Evolutionary conservation across 2,329 filamentous ascomycete species (phyloP), one percentile per base, ranked within the genome.

Genomic region (Trichoderma arundinaceum): DNA sequence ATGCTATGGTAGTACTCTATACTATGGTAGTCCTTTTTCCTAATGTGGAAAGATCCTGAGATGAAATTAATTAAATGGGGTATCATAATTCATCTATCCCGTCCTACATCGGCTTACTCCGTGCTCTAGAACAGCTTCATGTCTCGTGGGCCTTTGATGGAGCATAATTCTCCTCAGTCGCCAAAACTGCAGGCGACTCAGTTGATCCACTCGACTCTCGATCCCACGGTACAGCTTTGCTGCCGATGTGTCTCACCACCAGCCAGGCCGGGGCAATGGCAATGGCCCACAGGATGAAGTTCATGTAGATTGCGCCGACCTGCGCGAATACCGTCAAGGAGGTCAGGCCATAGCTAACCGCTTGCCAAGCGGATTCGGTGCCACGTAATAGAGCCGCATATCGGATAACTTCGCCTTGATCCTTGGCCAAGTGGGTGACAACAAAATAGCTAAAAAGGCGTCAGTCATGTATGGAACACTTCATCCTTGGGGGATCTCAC

Each of bases 281-380:
- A 0, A 90, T 69, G 0, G 79, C 89, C 88, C 89, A 92, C 0
- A 92, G 78, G 0, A 78, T 84, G 72, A 92, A 91, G 71, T 92
- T 92, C 71, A 91, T 78, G 72, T 92, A 92, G 0, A 91, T 82
- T 15, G 82, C 87, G 2, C 89, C 90, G 2, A 90, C 82, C 57
- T 88, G 78, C 1, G 84, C 88, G 74, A 92, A 88, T 6, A 90
- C 74, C 0, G 79, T 77, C 9, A 91, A 69, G 2, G 86, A 88
- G 8, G 84, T 85, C 0, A 92, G 75, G 0, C 90, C 90, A 67
- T 92, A 92, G 71, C 88, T 90, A 15, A 92, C 77, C 7, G 89
- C 90, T 73, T 92, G 90, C 78, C 88, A 89, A 0, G 88, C 90
- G 1, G 88, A 91, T 75, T 92, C 90, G 0, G 88, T 90, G 1